A percentile compares a stretch with the other conserved stretches of the same genome.
Evolutionary conservation across 768 basidiomycete genomes (phyloP).

Genomic region (Rhizopogon vinicolor): DNA sequence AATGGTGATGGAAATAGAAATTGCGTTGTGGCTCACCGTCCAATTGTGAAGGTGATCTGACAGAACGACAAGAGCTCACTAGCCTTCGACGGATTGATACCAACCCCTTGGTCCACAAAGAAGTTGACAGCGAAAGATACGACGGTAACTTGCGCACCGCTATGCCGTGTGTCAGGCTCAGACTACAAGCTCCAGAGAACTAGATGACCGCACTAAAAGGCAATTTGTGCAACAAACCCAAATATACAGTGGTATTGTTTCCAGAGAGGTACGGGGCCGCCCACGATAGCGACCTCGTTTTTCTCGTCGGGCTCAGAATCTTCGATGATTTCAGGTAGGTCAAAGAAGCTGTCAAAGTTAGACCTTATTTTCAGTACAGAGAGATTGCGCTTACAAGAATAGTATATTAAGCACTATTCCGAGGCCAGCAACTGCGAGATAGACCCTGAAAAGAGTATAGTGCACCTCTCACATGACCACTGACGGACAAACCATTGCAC

Average conservation of each 20-base stretch:
- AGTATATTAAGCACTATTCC: conserved; percentile 58
- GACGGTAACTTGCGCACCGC: conserved; percentile 62
- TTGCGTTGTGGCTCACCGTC: conserved; percentile 35
- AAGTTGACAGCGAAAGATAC: conserved; percentile 68
- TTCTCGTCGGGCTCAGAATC: conserved; percentile 53
- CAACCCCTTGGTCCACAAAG: conserved; percentile 55
- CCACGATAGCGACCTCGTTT: conserved; percentile 32
- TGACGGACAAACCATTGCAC: conserved; percentile 49
- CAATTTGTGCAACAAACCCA: conserved; percentile 69
- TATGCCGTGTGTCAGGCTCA: conserved; percentile 10
- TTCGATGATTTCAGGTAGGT: conserved; percentile 66
- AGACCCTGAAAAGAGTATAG: conserved; percentile 40
- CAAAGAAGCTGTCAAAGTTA: conserved; percentile 42
- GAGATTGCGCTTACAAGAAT: conserved; percentile 46
- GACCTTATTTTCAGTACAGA: neutral
- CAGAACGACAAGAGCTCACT: conserved; percentile 68
- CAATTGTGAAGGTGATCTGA: conserved; percentile 62
- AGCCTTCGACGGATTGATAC: conserved; percentile 44
- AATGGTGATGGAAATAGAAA: neutral
- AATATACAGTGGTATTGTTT: conserved; percentile 68
- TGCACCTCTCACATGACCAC: neutral
- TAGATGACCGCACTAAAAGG: conserved; percentile 46
- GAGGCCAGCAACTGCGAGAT: conserved; percentile 59
- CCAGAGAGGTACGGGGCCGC: conserved; percentile 52
- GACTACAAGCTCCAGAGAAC: neutral